Percentiles rank a stretch among this genome's conserved stretches.
Conservation (phyloP, 1,284 basidiomycete species). For the Flammula alnicola region DNA sequence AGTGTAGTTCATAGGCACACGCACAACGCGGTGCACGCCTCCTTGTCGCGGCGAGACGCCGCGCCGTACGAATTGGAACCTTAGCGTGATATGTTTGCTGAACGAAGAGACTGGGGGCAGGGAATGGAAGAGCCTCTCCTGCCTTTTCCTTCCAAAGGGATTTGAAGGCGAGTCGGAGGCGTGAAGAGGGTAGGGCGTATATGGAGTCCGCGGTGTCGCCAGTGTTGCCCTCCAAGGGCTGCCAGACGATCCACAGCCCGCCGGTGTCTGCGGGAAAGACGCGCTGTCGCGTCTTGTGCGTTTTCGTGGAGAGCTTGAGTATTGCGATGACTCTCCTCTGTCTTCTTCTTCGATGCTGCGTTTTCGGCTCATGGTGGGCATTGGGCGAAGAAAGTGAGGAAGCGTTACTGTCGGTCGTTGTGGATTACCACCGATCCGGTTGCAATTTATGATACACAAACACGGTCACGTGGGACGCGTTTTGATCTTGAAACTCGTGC, state of each 20-base stretch:
- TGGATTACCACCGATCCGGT: not conserved
- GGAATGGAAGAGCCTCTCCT: conserved; percentile 32
- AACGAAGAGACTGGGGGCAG: conserved; percentile 52
- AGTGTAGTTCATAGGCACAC: conserved; percentile 72
- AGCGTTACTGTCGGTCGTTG: not conserved
- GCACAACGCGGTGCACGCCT: conserved; percentile 64
- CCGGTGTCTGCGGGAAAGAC: conserved; percentile 16
- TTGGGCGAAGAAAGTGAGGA: conserved; percentile 1
- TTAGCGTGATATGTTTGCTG: conserved; percentile 65
- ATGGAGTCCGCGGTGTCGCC: conserved; percentile 31
- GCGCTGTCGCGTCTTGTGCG: conserved; percentile 10
- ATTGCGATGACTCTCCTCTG: not conserved
- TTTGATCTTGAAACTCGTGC: not conserved
- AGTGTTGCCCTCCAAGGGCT: conserved; percentile 8
- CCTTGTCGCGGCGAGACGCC: conserved; percentile 39
- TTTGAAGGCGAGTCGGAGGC: conserved; percentile 10
- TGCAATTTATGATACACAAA: conserved; percentile 9
- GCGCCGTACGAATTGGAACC: conserved; percentile 61
- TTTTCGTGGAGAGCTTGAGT: conserved; percentile 12
- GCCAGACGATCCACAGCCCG: conserved; percentile 3
- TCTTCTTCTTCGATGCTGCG: conserved; percentile 10
- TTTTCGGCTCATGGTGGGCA: conserved; percentile 13
- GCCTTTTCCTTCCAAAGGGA: conserved; percentile 42
- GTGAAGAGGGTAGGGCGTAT: conserved; percentile 27
- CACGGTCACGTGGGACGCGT: conserved; percentile 14